Conservation (phyloP, 495 filamentous ascomycete genomes). For the Penicillium cinerascens region DNA sequence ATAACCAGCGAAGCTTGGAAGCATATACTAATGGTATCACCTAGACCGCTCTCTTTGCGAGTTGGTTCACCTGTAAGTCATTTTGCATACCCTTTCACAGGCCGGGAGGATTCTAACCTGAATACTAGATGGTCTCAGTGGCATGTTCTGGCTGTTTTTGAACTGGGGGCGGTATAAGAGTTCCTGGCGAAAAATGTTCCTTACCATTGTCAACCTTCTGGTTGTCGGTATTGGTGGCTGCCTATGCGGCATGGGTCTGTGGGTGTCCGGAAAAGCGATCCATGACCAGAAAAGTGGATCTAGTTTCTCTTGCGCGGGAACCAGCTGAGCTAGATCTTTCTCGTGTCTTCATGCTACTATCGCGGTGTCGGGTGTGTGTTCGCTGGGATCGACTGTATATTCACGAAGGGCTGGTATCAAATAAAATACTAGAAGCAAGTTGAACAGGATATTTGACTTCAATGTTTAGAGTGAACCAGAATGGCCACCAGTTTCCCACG, state of each 20-base stretch:
- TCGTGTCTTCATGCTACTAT: no score
- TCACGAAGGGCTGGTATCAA: no score
- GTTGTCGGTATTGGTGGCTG: conserved; percentile 25
- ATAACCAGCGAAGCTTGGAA: background rate
- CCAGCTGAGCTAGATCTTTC: background rate
- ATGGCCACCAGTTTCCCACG: no score
- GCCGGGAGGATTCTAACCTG: conserved; percentile 37
- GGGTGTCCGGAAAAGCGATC: conserved; percentile 38
- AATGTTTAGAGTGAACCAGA: no score
- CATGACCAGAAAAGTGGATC: conserved; percentile 30
- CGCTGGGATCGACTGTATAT: no score
- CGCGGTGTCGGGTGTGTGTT: no score
- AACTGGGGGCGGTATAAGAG: conserved; percentile 29
- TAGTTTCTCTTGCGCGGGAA: conserved; percentile 29
- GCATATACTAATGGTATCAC: conserved; percentile 25
- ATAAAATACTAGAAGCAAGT: no score
- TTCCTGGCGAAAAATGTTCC: conserved; percentile 21
- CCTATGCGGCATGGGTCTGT: conserved; percentile 38
- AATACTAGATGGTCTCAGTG: conserved; percentile 27
- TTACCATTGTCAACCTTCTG: conserved; percentile 32
- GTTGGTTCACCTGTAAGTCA: conserved; percentile 39
- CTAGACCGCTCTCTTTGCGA: conserved; percentile 34
- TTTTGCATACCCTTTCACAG: conserved; percentile 13
- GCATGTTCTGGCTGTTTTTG: conserved; percentile 38
- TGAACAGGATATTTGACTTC: no score